Base-by-base conservation (phyloP, 257 asterid species). In the Knoxia roxburghii region DNA sequence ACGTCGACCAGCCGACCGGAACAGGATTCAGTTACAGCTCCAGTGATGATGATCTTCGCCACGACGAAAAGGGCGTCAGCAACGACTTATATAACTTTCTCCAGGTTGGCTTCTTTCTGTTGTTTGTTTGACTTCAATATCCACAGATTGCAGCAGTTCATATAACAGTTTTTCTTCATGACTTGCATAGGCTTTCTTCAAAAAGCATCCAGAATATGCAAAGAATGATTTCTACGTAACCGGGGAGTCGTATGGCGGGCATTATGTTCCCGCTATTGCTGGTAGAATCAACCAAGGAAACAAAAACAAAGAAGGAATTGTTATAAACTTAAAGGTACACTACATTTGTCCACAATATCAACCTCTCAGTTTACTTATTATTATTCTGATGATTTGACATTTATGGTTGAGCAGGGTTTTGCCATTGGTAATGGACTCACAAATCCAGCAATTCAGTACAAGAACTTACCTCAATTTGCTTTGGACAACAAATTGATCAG, bases 351-450 rank as follows among this genome's bases (percentile, higher is more conserved):
- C 41, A 3, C 13, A 49, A 33, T n/a, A 14, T 32, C 6, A 30
- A 20, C 35, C 40, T 65, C 5, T 65, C 10, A 35, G 1, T 0
- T 39, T 33, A 51, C 23, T 7, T 6, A 12, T 4, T 51, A 6
- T 4, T 51, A 6, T 23, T 66, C 0, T 32, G 13, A 14, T 50
- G 17, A 6, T n/a, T 49, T 49, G n/a, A 65, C 32, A 50, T 2
- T 27, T 12, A 30, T 23, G 23, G 26, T 66, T 65, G 63, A 37
- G 40, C 74, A 84, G 91, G 95, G 91, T 41, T 73, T 87, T 18
- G 95, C 87, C 21, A 84, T 87, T 26, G 95, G 95, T 26, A 84
- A 84, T 72, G 93, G 88, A 27, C 82, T 82, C 3, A 86, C 94
- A 18, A 66, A 86, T 30, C 90, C 90, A 17, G 85, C 39, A 69